Conservation (phyloP, 2,329 filamentous ascomycete genomes). For the Fusarium decemcellulare region DNA sequence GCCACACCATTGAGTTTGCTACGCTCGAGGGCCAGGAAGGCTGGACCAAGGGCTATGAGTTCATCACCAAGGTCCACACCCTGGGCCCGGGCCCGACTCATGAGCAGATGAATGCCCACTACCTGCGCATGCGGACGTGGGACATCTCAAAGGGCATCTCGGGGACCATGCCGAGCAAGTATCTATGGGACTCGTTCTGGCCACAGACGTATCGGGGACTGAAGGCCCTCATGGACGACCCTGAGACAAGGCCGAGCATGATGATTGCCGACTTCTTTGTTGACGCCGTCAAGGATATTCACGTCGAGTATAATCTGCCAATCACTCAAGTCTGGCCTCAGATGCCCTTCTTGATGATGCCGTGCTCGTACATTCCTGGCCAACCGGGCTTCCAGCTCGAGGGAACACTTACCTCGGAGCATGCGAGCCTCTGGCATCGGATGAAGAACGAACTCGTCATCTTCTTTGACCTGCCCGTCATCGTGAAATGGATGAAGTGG, state of each 20-base stretch:
- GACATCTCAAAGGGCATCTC: conserved; percentile 48
- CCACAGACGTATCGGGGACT: conserved; percentile 42
- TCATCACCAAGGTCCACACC: conserved; percentile 48
- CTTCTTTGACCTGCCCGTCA: conserved; percentile 47
- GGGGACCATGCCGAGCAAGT: conserved; percentile 50
- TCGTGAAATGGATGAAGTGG: conserved; percentile 50
- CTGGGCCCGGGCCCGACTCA: conserved; percentile 46
- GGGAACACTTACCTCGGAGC: conserved; percentile 53
- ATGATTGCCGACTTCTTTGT: conserved; percentile 59
- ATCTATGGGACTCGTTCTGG: conserved; percentile 54
- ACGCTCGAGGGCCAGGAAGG: conserved; percentile 52
- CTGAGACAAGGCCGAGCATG: conserved; percentile 50
- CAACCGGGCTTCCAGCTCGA: conserved; percentile 58
- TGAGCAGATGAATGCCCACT: conserved; percentile 48
- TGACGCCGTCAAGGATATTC: conserved; percentile 56
- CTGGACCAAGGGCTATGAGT: conserved; percentile 50
- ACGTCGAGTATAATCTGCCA: conserved; percentile 51
- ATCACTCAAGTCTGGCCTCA: conserved; percentile 56
- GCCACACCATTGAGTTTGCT: conserved; percentile 53
- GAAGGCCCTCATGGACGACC: conserved; percentile 22
- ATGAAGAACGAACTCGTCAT: conserved; percentile 54
- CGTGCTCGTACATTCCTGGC: conserved; percentile 56
- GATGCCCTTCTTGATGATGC: conserved; percentile 55
- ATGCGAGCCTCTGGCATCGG: conserved; percentile 54
- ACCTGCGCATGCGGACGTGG: conserved; percentile 50